These are phyloP conservation scores for Rhododendron ovatum DNA, from an alignment of 148 eudicot genomes.

Conservation along the genomic window DNA sequence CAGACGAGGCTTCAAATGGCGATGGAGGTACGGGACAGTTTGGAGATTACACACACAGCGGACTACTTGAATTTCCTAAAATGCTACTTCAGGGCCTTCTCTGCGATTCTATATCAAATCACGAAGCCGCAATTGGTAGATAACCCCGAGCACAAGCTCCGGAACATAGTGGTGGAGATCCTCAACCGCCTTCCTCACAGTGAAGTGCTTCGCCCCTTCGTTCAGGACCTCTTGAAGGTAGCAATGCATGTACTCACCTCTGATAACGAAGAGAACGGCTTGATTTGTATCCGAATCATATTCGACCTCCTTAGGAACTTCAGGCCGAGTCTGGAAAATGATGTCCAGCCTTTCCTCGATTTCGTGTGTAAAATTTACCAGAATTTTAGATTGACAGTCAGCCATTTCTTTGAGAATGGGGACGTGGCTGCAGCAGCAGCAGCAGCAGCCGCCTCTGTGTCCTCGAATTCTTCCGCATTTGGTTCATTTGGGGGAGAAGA, in stretches of 20 bases:
- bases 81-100: constrained; percentile 85
- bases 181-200: constrained; percentile 93
- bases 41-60: constrained; percentile 91
- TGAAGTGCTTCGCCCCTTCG: constrained; percentile 89
- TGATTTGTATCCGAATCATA: constrained; percentile 88
- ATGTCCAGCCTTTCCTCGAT: constrained; percentile 93
- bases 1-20: constrained; percentile 82
- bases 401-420: constrained; percentile 81
- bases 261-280: constrained; percentile 90
- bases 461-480: constrained; percentile 13
- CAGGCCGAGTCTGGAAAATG: constrained; percentile 77
- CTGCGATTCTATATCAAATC: constrained; percentile 63
- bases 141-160: constrained; percentile 81
- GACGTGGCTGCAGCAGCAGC: constrained; percentile 39
- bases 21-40: constrained; percentile 94
- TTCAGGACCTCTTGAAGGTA: constrained; percentile 81
- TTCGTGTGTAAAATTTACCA: constrained; percentile 95
- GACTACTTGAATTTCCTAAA: constrained; percentile 95
- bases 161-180: constrained; percentile 85
- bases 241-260: constrained; percentile 92
- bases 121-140: constrained; percentile 90
- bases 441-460: constrained; percentile 34
- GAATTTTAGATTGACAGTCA: constrained; percentile 76
- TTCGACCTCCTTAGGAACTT: constrained; percentile 90
- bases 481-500: constrained; percentile 63